These are phyloP conservation scores for Penicillium salamii DNA, from an alignment of 495 filamentous ascomycete species.

Conservation along the genomic window DNA sequence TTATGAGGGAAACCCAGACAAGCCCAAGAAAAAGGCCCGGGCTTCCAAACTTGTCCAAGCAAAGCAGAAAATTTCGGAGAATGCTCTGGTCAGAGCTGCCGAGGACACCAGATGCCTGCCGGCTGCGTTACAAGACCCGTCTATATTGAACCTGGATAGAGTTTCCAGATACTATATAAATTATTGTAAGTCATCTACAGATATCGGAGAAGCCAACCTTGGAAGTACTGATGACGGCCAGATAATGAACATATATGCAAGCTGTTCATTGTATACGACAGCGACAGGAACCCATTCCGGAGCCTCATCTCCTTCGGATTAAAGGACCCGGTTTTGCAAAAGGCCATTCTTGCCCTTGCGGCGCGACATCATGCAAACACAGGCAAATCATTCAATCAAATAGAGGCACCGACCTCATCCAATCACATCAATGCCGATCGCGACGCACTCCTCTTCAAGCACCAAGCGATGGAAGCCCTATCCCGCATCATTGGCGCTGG, in stretches of 20 bases:
- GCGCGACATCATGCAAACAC: conserved; percentile 52
- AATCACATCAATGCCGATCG: conserved; percentile 21
- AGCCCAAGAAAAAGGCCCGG: background rate
- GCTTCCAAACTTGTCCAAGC: background rate
- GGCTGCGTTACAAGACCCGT: conserved; percentile 32
- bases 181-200: conserved; percentile 37
- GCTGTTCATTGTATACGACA: conserved; percentile 55
- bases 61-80: background rate
- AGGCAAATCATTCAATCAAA: conserved; percentile 21
- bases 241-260: conserved; percentile 52
- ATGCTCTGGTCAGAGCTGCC: background rate
- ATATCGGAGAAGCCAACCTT: too few relatives aligned
- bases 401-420: conserved; percentile 10
- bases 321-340: conserved; percentile 45
- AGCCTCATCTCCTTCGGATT: conserved; percentile 47
- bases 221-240: conserved; percentile 18
- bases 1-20: conserved; percentile 9
- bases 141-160: conserved; percentile 29
- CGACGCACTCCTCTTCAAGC: conserved; percentile 51
- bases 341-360: conserved; percentile 51
- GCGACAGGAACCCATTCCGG: conserved; percentile 52
- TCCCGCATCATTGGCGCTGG: conserved; percentile 24
- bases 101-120: conserved; percentile 3
- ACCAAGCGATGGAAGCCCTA: conserved; percentile 46
- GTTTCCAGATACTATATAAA: conserved; percentile 45